Conservation (phyloP, 2,329 filamentous ascomycete genomes). For the Penicillium sclerotiorum region DNA sequence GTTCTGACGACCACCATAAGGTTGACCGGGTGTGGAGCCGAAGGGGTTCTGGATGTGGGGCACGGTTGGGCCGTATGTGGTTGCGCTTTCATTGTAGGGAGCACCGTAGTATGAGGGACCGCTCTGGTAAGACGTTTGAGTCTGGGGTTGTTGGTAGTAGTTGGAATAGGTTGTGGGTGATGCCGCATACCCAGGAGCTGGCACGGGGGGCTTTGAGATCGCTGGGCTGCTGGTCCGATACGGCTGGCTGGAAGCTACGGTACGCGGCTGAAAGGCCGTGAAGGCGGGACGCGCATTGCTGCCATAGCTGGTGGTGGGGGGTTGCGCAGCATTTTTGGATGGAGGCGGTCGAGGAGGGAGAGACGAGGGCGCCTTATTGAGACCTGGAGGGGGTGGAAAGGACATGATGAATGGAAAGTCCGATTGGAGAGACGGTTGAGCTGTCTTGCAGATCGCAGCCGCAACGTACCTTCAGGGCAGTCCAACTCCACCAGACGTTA, state of each 20-base stretch:
- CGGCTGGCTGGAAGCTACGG: conserved; percentile 53
- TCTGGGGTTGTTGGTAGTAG: conserved; percentile 45
- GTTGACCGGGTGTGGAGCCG: conserved; percentile 50
- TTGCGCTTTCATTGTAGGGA: conserved; percentile 1
- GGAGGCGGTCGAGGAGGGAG: conserved; percentile 78
- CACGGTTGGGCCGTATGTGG: conserved; percentile 48
- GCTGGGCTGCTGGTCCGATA: conserved; percentile 42
- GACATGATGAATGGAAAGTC: conserved; percentile 67
- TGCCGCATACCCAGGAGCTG: conserved; percentile 37
- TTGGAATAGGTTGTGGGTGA: conserved; percentile 46
- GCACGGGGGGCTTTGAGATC: conserved; percentile 40
- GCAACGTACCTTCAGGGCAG: conserved; percentile 49
- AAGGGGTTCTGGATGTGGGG: conserved; percentile 83
- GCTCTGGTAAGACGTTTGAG: conserved; percentile 30
- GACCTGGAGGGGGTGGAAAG: conserved; percentile 83
- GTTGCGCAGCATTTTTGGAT: conserved; percentile 39
- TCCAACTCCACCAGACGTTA: conserved; percentile 37
- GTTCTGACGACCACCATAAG: conserved; percentile 36
- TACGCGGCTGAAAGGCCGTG: conserved; percentile 62
- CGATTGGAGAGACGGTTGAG: conserved; percentile 36
- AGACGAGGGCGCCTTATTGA: conserved; percentile 57
- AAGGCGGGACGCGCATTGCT: conserved; percentile 45
- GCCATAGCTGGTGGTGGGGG: conserved; percentile 47
- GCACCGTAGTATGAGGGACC: conserved; percentile 49
- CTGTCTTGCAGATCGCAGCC: conserved; percentile 35